A percentile compares a stretch with the other conserved stretches of the same genome.
phyloP scores from a whole-genome alignment of 345 rosid species.

The Luvunga scandens region DNA sequence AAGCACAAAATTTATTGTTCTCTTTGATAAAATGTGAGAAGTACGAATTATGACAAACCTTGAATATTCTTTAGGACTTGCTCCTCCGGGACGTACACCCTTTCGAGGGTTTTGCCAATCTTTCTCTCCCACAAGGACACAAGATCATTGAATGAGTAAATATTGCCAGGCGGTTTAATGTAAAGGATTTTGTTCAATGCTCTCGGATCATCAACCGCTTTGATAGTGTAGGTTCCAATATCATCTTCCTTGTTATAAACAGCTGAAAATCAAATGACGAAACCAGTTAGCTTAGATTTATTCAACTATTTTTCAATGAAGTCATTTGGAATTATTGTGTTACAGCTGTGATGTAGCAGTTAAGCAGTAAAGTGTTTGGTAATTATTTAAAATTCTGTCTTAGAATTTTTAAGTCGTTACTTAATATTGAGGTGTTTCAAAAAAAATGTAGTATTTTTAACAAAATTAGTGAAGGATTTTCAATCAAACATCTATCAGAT shows the following conservation, averaged over 20 bases:
- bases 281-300: not conserved
- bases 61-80: slow-evolving; percentile 44
- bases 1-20: no score
- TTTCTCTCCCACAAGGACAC: slow-evolving; percentile 63
- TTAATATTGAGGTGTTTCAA: no score
- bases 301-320: not conserved
- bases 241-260: slow-evolving; percentile 53
- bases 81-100: slow-evolving; percentile 49
- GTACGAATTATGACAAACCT: slow-evolving; percentile 23
- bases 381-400: no score
- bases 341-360: no score
- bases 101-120: slow-evolving; percentile 49
- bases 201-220: slow-evolving; percentile 54
- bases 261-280: slow-evolving; percentile 21
- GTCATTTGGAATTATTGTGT: not conserved
- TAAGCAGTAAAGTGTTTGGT: no score
- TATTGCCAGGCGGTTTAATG: slow-evolving; percentile 47
- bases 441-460: no score
- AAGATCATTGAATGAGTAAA: slow-evolving; percentile 51
- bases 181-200: slow-evolving; percentile 57
- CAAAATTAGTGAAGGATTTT: no score
- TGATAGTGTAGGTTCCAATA: slow-evolving; percentile 48
- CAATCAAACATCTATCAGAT: no score
- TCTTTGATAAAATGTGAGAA: not conserved
- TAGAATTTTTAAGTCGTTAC: no score